Conservation (phyloP, 2,329 filamentous ascomycete species). For the Penicillium sp. region DNA sequence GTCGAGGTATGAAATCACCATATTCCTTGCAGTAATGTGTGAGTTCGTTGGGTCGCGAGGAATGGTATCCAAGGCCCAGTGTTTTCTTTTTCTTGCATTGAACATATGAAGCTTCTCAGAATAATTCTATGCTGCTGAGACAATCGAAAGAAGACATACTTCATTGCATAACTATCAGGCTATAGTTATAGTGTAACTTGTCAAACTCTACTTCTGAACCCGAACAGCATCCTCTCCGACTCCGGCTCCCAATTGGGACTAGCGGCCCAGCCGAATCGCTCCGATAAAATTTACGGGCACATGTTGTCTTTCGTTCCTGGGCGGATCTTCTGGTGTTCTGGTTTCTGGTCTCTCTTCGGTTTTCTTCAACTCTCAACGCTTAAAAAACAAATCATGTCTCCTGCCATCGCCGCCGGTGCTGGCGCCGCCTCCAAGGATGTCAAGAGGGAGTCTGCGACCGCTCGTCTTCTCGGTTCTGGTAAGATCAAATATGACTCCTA, state of each 20-base stretch:
- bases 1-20: background rate
- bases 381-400: conserved; percentile 56
- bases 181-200: background rate
- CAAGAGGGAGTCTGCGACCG: conserved; percentile 86
- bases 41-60: background rate
- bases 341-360: conserved; percentile 7
- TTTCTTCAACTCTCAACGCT: conserved; percentile 5
- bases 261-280: conserved; percentile 21
- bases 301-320: conserved; percentile 20
- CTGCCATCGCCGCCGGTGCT: conserved; percentile 44
- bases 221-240: conserved; percentile 20
- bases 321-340: background rate
- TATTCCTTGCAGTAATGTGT: background rate
- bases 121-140: too few species aligned
- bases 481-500: conserved; percentile 26
- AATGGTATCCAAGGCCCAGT: too few species aligned
- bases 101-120: too few species aligned
- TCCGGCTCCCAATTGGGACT: conserved; percentile 27
- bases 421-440: conserved; percentile 59
- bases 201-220: background rate
- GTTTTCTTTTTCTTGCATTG: background rate
- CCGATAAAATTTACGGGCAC: conserved; percentile 28
- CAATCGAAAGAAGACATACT: too few species aligned
- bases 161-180: too few species aligned
- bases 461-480: conserved; percentile 92